These are phyloP conservation scores for Ceratobasidium sp. DNA, from an alignment of 1,284 basidiomycete genomes.

Conservation along the genomic window DNA sequence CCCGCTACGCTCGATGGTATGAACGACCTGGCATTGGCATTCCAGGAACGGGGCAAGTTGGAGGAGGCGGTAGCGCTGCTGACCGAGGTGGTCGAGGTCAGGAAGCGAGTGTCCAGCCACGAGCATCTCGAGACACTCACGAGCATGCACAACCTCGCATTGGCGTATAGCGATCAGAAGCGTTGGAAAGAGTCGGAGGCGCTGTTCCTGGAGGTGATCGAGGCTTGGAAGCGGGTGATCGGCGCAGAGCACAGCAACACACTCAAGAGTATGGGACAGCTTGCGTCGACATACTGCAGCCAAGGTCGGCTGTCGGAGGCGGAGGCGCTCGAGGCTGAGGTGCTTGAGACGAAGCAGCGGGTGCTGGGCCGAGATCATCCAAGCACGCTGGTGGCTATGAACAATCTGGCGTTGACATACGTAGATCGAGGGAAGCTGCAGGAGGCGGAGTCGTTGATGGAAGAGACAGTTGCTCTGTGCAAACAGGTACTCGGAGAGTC, in stretches of 20 bases:
- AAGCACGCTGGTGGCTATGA: background rate
- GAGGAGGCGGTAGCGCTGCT: background rate
- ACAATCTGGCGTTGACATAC: background rate
- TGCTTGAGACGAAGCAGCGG: background rate
- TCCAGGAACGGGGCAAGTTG: background rate
- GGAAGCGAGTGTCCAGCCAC: background rate
- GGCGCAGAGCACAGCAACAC: background rate
- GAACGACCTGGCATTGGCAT: background rate
- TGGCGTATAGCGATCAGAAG: background rate
- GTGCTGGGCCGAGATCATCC: background rate
- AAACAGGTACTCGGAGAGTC: no score
- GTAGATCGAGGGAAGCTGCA: background rate
- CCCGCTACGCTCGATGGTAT: background rate
- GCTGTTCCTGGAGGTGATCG: background rate
- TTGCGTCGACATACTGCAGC: background rate
- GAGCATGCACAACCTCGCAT: background rate
- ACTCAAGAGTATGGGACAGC: background rate
- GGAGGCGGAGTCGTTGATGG: background rate
- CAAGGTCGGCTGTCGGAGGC: constrained; percentile 4
- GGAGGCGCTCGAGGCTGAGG: background rate
- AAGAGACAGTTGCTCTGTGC: background rate
- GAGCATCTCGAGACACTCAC: background rate
- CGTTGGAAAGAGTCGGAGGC: background rate
- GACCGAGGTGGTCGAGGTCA: background rate
- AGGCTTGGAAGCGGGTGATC: background rate